Evolutionary conservation across 768 basidiomycete genomes (phyloP).

Genomic region (Mycena olivaceomarginata): DNA sequence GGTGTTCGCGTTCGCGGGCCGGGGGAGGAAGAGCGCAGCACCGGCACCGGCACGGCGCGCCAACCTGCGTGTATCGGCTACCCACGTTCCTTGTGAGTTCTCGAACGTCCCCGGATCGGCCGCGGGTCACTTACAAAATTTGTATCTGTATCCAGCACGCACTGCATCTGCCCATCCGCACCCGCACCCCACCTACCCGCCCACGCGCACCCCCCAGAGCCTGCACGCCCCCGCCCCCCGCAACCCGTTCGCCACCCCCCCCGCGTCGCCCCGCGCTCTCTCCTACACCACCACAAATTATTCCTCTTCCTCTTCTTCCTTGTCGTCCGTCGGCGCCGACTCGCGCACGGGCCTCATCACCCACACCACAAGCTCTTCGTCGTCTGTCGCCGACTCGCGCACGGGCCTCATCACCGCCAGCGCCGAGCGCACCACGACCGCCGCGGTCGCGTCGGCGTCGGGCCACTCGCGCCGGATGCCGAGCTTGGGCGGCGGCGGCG

Average conservation of each 20-base stretch:
- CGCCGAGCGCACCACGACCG: neutral
- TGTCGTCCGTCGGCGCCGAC: constrained; percentile 9
- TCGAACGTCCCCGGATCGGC: neutral
- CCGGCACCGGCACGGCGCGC: constrained; percentile 20
- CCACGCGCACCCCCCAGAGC: constrained; percentile 13
- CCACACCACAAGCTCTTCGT: constrained; percentile 6
- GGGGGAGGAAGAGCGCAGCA: too few species aligned
- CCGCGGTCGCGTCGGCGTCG: constrained; percentile 23
- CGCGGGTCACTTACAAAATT: neutral
- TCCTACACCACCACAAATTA: constrained; percentile 18
- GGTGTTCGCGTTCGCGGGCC: constrained; percentile 34
- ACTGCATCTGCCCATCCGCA: neutral
- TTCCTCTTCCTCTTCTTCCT: neutral
- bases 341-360: constrained; percentile 18
- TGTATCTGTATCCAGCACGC: neutral
- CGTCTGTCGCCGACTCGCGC: constrained; percentile 26
- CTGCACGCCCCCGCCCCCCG: neutral
- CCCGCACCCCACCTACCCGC: constrained; percentile 27
- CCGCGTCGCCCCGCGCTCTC: constrained; percentile 30
- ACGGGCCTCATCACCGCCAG: neutral
- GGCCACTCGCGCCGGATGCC: constrained; percentile 35
- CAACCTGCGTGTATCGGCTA: constrained; percentile 17
- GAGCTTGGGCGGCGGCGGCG: constrained; percentile 33
- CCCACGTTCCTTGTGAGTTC: constrained; percentile 30
- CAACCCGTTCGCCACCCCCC: constrained; percentile 40